Evolutionary conservation across 768 basidiomycete species (phyloP).

Genomic region (Auricularia sp.): DNA sequence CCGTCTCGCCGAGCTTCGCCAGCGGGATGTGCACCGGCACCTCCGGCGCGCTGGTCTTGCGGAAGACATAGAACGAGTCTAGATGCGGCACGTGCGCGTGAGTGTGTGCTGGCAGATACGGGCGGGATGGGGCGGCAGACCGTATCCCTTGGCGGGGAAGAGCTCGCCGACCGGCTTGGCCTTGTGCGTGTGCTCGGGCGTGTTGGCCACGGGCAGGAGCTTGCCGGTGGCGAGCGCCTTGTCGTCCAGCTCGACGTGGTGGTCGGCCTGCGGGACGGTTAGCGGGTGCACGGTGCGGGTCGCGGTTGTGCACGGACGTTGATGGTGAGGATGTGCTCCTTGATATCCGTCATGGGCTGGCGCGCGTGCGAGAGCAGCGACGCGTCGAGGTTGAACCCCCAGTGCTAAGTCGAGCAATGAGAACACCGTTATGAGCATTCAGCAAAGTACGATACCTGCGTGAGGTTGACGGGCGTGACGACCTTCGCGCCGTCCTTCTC

Average conservation of each 20-base stretch:
- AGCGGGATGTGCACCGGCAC: conserved; percentile 41
- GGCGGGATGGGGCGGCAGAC: conserved; percentile 23
- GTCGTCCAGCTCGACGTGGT: conserved; percentile 41
- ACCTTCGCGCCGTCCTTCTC: conserved; percentile 24
- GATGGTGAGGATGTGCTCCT: conserved; percentile 36
- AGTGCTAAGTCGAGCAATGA: conserved; percentile 38
- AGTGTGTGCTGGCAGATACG: background rate
- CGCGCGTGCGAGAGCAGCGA: conserved; percentile 34
- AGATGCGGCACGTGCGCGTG: background rate
- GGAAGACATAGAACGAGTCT: conserved; percentile 62
- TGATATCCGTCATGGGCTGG: conserved; percentile 36
- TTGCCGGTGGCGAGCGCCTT: conserved; percentile 43
- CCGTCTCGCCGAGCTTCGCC: conserved; percentile 30
- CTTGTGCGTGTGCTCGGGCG: conserved; percentile 40
- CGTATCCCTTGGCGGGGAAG: conserved; percentile 52
- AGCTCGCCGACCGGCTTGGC: conserved; percentile 44
- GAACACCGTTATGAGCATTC: background rate
- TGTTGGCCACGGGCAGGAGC: conserved; percentile 35
- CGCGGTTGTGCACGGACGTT: conserved; percentile 17
- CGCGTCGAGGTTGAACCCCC: conserved; percentile 75
- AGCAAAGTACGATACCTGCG: conserved; percentile 40
- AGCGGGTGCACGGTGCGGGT: background rate
- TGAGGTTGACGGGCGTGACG: conserved; percentile 67
- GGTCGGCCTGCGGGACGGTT: conserved; percentile 32
- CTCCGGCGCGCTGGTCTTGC: conserved; percentile 17